Evolutionary conservation across 176 grass and related monocot species (phyloP), one percentile per base, ranked within the genome.

Genomic region (Avena atlantica): DNA sequence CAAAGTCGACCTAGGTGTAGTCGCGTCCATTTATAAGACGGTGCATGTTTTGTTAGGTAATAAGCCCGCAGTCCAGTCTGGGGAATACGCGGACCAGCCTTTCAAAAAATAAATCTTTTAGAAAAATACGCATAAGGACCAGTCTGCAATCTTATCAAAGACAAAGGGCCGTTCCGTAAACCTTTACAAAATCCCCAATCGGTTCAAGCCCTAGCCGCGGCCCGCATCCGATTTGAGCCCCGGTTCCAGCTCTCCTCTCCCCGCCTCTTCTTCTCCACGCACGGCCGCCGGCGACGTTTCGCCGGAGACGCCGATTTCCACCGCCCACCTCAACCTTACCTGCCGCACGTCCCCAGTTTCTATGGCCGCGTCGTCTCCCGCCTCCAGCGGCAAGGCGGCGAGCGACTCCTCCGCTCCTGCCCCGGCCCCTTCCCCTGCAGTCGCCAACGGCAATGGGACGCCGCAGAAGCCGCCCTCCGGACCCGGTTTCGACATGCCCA

Each of bases 401-500:
- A 72, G 67, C 15, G 89, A 84, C 58, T 58, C 89, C 4, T 37
- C 79, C 48, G 69, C 90, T 42, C 82, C 92, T 8, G 71, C 86
- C 55, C 78, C 94, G 66, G 6, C 81, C 4, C 20, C 85, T 53
- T 59, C 81, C 23, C 17, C 83, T 12, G 67, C 45, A 37, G 73
- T 51, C 62, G 23, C 87, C 79, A 96, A 91, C 76, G 89, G 92
- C 83, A 93, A 86, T 66, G 83, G 83, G 61, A 85, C 97, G 34
- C 86, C 90, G 52, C 93, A 94, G 83, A 93, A 87, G 62, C 84
- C 70, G 3, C 67, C 82, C 2, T 74, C 80, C 0, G 74, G 85
- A 42, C 24, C 83, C 9, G 83, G 83, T 3, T 92, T 94, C 86
- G 94, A 96, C 58, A 87, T 92, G 85, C 97, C 97, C 12, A 94